Conservation (phyloP, 352 stramenopile species). For the Globisporangium paddicum region DNA sequence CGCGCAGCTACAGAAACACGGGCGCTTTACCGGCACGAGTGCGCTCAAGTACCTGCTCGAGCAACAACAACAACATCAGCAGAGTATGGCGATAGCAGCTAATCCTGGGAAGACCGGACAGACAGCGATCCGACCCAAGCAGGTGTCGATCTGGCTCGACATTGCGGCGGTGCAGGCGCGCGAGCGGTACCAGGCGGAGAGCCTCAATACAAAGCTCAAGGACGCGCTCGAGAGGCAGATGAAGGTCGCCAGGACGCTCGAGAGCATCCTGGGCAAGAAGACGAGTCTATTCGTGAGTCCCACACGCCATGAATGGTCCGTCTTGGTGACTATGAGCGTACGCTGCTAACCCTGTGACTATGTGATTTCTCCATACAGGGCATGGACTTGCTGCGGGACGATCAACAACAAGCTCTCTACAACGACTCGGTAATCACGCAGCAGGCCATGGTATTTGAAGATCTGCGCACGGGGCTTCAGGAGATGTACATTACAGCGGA, state of each 20-base stretch:
- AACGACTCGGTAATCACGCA: conserved; percentile 5
- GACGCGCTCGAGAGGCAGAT: conserved; percentile 36
- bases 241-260: conserved; percentile 30
- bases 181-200: conserved; percentile 33
- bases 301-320: too few relatives aligned
- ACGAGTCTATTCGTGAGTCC: conserved; percentile 8
- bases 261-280: conserved; percentile 29
- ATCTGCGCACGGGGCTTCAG: conserved; percentile 2
- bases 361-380: neutral
- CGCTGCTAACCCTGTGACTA: neutral
- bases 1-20: conserved; percentile 1
- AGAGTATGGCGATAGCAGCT: neutral
- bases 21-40: neutral
- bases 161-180: conserved; percentile 39
- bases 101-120: neutral
- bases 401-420: conserved; percentile 4
- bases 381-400: conserved; percentile 3
- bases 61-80: conserved; percentile 1
- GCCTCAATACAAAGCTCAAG: conserved; percentile 42
- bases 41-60: conserved; percentile 8
- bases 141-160: conserved; percentile 37
- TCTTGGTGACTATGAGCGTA: too few relatives aligned
- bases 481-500: conserved; percentile 10
- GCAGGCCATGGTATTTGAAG: conserved; percentile 2
- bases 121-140: conserved; percentile 5